Conservation (phyloP, 148 eudicot genomes). For the Pouteria glomerata region DNA sequence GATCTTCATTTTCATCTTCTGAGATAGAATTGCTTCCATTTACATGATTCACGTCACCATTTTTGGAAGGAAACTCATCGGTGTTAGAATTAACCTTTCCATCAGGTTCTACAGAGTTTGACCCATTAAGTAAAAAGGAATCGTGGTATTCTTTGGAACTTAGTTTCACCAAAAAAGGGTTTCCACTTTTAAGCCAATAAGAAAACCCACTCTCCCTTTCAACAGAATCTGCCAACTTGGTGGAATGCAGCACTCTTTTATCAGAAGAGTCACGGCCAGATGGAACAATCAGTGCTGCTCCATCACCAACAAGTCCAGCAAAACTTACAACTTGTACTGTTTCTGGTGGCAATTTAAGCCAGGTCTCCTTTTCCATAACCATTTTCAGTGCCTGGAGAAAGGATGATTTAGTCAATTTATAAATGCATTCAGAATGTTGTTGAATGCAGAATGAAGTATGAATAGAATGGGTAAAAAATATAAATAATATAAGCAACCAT, state of each 20-base stretch:
- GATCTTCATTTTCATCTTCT: slow-evolving; percentile 98
- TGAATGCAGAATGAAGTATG: not conserved
- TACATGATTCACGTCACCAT: slow-evolving; percentile 23
- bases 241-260: slow-evolving; percentile 29
- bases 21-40: slow-evolving; percentile 43
- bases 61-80: slow-evolving; percentile 21
- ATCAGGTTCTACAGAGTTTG: slow-evolving; percentile 29
- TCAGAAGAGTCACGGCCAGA: slow-evolving; percentile 40
- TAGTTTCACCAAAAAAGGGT: slow-evolving; percentile 63
- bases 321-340: slow-evolving; percentile 75
- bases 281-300: slow-evolving; percentile 71
- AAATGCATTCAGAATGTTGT: slow-evolving; percentile 18
- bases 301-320: slow-evolving; percentile 92
- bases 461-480: not conserved
- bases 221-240: slow-evolving; percentile 35
- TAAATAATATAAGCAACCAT: not conserved
- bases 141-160: slow-evolving; percentile 37
- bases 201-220: slow-evolving; percentile 67
- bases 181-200: slow-evolving; percentile 60
- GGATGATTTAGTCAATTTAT: not conserved
- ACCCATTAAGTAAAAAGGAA: slow-evolving; percentile 41
- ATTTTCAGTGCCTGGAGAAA: slow-evolving; percentile 69
- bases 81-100: slow-evolving; percentile 15
- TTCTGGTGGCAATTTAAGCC: slow-evolving; percentile 78
- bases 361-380: slow-evolving; percentile 91